Evolutionary conservation across 176 grass and related monocot genomes (phyloP).

Genomic region (Pontederia paniculata): DNA sequence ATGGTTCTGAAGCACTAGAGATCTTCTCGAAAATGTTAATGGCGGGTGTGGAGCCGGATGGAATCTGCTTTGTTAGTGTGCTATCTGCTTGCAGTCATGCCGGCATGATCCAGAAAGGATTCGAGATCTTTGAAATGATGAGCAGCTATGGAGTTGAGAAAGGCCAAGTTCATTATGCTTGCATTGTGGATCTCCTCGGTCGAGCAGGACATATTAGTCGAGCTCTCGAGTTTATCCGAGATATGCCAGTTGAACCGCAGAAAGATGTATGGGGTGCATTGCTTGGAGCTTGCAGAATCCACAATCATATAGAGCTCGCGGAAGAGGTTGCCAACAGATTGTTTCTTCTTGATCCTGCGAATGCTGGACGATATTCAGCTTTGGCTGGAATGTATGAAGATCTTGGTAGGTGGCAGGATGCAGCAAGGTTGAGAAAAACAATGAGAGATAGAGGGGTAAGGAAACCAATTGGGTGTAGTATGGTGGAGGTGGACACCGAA

Average conservation of each 20-base stretch:
- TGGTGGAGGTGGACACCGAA: conserved; percentile 8
- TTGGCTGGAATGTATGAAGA: conserved; percentile 22
- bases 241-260: conserved; percentile 6
- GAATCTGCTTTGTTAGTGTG: conserved; percentile 10
- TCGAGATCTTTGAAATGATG: conserved; percentile 12
- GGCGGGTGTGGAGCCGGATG: conserved; percentile 4
- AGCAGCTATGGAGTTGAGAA: conserved; percentile 15
- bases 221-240: neutral
- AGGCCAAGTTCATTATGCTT: conserved; percentile 16
- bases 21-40: conserved; percentile 8
- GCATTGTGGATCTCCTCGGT: conserved; percentile 18
- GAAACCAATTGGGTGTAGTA: conserved; percentile 16
- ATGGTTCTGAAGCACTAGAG: conserved; percentile 2
- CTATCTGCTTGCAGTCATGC: conserved; percentile 18
- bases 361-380: conserved; percentile 6
- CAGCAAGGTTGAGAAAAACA: conserved; percentile 11
- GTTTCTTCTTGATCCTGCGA: conserved; percentile 12
- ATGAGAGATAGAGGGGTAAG: conserved; percentile 11
- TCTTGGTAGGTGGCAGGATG: conserved; percentile 13
- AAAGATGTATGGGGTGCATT: conserved; percentile 23
- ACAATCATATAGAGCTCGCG: conserved; percentile 18
- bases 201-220: conserved; percentile 14
- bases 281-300: conserved; percentile 7
- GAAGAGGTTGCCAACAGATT: conserved; percentile 5
- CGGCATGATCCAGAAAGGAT: conserved; percentile 11